These are phyloP conservation scores for Ganoderma multipileum DNA, from an alignment of 1,284 basidiomycete species.

Conservation along the genomic window DNA sequence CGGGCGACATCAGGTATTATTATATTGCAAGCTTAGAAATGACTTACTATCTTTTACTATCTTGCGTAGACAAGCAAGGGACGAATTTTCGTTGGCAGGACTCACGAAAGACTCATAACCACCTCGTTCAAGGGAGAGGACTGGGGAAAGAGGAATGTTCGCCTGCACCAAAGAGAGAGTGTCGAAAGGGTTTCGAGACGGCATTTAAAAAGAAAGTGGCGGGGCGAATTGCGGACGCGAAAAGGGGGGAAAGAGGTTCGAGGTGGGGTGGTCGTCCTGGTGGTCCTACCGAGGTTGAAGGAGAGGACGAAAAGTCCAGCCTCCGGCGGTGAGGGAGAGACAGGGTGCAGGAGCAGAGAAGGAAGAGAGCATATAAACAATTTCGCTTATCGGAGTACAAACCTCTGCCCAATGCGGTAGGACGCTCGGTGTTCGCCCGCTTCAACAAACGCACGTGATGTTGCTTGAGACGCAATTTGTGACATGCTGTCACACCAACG, in stretches of 20 bases:
- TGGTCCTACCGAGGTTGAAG: not conserved
- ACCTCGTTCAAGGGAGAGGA: not conserved
- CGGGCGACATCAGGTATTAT: not conserved
- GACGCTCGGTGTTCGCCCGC: not conserved
- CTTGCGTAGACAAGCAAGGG: not conserved
- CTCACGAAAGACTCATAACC: not conserved
- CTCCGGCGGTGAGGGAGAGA: not conserved
- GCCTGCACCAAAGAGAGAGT: not conserved
- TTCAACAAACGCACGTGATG: slow-evolving; percentile 14
- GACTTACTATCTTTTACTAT: not conserved
- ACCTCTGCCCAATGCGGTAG: not conserved
- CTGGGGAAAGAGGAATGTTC: slow-evolving; percentile 4
- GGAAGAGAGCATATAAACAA: not conserved
- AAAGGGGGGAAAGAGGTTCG: not conserved
- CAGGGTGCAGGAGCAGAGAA: not conserved
- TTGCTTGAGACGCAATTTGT: not conserved
- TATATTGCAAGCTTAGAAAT: no score
- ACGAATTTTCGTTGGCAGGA: not conserved
- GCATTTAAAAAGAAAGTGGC: not conserved
- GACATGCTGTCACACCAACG: slow-evolving; percentile 6
- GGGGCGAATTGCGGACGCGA: not conserved
- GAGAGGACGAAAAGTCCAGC: not conserved
- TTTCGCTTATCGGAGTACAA: slow-evolving; percentile 17
- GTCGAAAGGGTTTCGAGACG: not conserved
- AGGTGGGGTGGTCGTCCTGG: not conserved